Conservation (phyloP, 169 alveolate species). For the Plasmodium vivax region DNA sequence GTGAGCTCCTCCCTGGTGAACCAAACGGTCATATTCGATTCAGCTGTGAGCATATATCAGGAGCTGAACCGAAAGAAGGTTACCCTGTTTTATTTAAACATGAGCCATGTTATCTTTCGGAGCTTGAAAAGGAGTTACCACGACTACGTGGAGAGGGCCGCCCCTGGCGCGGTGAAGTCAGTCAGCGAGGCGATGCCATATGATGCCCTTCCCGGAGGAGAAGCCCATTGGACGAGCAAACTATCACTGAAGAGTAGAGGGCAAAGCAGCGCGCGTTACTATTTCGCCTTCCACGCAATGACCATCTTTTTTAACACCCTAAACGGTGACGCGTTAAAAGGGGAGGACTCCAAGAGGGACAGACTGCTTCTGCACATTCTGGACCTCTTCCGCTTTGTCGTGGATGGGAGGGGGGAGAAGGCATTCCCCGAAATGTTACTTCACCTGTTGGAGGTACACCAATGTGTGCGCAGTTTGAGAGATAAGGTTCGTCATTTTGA, state of each 20-base stretch:
- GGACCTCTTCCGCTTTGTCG: constrained; percentile 18
- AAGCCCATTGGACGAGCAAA: neutral
- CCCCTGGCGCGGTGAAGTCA: neutral
- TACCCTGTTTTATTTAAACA: constrained; percentile 27
- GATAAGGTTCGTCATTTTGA: neutral
- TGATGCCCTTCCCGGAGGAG: neutral
- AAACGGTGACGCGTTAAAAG: neutral
- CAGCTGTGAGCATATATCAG: constrained; percentile 50
- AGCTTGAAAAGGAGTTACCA: constrained; percentile 53
- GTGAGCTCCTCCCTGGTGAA: constrained; percentile 35
- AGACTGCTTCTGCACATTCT: neutral
- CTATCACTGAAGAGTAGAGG: neutral
- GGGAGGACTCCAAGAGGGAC: neutral
- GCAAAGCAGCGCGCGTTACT: constrained; percentile 30
- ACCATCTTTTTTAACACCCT: constrained; percentile 38
- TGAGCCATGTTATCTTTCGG: constrained; percentile 24
- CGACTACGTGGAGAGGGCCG: constrained; percentile 15
- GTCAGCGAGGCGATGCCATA: neutral
- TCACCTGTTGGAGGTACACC: constrained; percentile 22
- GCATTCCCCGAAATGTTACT: constrained; percentile 1
- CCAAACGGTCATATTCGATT: constrained; percentile 52
- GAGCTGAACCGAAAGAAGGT: constrained; percentile 53
- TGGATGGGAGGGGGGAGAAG: neutral
- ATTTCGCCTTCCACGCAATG: constrained; percentile 18
- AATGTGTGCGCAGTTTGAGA: neutral